phyloP scores from a whole-genome alignment of 805 yeast genomes.

The Ogataea philodendri region DNA sequence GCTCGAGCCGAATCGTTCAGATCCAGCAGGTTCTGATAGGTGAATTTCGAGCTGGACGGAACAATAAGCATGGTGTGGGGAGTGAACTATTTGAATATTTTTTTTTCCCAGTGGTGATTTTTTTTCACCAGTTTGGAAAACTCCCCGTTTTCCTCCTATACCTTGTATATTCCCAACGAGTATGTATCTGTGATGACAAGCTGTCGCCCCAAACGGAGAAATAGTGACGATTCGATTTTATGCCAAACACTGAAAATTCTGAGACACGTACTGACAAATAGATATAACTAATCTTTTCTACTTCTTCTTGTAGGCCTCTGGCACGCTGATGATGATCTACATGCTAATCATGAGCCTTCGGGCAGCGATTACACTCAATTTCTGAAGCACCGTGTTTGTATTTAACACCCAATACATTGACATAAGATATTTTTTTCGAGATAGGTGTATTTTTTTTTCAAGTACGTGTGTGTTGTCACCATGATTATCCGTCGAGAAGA shows the following conservation, averaged over 20 bases:
- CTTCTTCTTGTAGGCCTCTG: constrained; percentile 1
- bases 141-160: not conserved
- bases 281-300: constrained; percentile 1
- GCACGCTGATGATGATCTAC: constrained; percentile 13
- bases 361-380: constrained; percentile 4
- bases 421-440: not conserved
- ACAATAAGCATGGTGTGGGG: constrained; percentile 14
- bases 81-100: constrained; percentile 1
- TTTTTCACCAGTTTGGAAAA: constrained; percentile 1
- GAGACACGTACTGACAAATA: constrained; percentile 32
- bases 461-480: constrained; percentile 5
- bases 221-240: constrained; percentile 61
- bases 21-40: constrained; percentile 47
- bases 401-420: not conserved
- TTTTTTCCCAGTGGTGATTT: constrained; percentile 2
- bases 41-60: constrained; percentile 31
- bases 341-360: constrained; percentile 12
- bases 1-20: constrained; percentile 47
- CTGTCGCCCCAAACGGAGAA: constrained; percentile 74
- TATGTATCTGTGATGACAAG: constrained; percentile 51
- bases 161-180: constrained; percentile 6
- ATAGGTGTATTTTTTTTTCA: constrained; percentile 1
- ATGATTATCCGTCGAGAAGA: constrained; percentile 11
- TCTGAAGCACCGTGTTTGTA: constrained; percentile 5
- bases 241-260: constrained; percentile 71